These are phyloP conservation scores for Neoascochyta sp. DNA, from an alignment of 2,329 filamentous ascomycete species.

Conservation along the genomic window DNA sequence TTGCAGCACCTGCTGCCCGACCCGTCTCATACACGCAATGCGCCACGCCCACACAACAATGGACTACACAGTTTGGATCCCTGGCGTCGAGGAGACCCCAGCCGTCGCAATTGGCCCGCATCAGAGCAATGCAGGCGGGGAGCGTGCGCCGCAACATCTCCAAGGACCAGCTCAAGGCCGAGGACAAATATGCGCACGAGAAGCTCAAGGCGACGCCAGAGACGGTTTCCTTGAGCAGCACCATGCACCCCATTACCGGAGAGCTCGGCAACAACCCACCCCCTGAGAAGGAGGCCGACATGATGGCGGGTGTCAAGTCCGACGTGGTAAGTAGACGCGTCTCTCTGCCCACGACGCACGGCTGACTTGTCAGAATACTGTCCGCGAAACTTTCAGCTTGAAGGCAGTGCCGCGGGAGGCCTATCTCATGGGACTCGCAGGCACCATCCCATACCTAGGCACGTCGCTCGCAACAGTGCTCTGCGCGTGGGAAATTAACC, in stretches of 20 bases:
- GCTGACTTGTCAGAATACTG: constrained; percentile 40
- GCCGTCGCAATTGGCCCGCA: constrained; percentile 21
- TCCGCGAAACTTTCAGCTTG: constrained; percentile 49
- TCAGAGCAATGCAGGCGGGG: constrained; percentile 34
- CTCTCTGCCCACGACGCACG: background rate
- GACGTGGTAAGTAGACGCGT: constrained; percentile 27
- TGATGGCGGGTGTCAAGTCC: constrained; percentile 45
- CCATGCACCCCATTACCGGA: constrained; percentile 40
- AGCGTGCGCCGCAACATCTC: constrained; percentile 42
- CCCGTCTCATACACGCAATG: constrained; percentile 24
- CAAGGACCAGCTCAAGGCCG: constrained; percentile 53
- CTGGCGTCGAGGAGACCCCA: constrained; percentile 35
- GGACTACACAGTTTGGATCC: constrained; percentile 44
- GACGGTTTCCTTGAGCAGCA: constrained; percentile 58
- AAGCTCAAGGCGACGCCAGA: constrained; percentile 60
- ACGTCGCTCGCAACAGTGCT: constrained; percentile 81
- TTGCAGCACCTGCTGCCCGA: constrained; percentile 29
- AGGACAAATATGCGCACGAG: constrained; percentile 53
- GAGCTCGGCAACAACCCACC: constrained; percentile 37
- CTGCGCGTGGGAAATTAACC: constrained; percentile 78
- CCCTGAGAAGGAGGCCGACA: constrained; percentile 41
- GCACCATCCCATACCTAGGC: constrained; percentile 63
- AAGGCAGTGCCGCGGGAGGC: constrained; percentile 46
- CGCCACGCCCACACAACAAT: constrained; percentile 27
- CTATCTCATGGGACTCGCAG: constrained; percentile 50